phyloP scores from a whole-genome alignment of 2,329 filamentous ascomycete genomes.

The Diplodia sapinea region DNA sequence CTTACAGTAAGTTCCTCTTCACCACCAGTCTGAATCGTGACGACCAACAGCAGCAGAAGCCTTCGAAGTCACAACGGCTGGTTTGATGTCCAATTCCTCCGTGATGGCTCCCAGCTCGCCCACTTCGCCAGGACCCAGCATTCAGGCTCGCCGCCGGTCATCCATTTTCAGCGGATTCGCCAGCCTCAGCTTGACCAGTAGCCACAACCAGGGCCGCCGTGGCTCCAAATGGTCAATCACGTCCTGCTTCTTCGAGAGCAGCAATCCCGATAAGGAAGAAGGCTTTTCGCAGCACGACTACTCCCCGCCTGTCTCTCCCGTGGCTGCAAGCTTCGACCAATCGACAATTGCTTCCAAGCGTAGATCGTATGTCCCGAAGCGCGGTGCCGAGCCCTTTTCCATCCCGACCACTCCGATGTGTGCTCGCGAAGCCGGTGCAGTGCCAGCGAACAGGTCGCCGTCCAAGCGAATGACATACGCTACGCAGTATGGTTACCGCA shows the following conservation, averaged over 20 bases:
- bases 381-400: conserved; percentile 15
- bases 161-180: conserved; percentile 32
- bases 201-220: conserved; percentile 11
- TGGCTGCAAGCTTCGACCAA: neutral
- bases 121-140: neutral
- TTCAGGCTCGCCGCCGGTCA: conserved; percentile 26
- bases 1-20: neutral
- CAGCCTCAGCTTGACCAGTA: conserved; percentile 22
- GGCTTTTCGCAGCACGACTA: neutral
- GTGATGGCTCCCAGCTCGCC: conserved; percentile 33
- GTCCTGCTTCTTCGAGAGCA: conserved; percentile 21
- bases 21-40: neutral
- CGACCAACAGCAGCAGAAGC: neutral
- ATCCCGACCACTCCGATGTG: neutral
- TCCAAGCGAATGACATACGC: conserved; percentile 14
- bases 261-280: conserved; percentile 7
- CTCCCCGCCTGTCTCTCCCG: neutral
- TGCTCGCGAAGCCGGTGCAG: conserved; percentile 6
- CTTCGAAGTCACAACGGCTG: neutral
- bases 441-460: neutral
- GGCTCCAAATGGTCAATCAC: conserved; percentile 16
- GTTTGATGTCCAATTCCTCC: conserved; percentile 24
- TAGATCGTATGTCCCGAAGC: conserved; percentile 23
- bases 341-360: conserved; percentile 7
- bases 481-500: conserved; percentile 4